Base-by-base conservation (phyloP, 495 filamentous ascomycete species). In the Cercophora newfieldiana region DNA sequence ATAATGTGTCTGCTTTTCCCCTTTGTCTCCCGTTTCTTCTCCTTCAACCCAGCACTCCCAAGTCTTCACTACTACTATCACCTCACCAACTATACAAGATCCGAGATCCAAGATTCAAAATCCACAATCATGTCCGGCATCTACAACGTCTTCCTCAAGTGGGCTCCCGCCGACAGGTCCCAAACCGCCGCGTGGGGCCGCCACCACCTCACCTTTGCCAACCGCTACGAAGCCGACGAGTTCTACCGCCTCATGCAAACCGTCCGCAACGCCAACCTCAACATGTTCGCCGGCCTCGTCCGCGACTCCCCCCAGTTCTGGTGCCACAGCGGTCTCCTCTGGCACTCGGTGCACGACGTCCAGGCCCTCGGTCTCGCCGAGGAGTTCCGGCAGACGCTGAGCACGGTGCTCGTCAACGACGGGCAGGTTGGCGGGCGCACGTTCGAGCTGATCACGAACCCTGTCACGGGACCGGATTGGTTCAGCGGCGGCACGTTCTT, bases 101-200 rank as follows among this genome's bases (percentile, higher is more conserved):
- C n/a, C n/a, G n/a, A n/a, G n/a, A n/a, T n/a, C n/a, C n/a, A n/a
- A n/a, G n/a, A n/a, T n/a, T 44, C 37, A 44, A 4, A 44, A 44
- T 16, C 10, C 37, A 44, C 37, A 5, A n/a, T n/a, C 37, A 57
- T 57, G 54, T 57, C 54, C 18, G 54, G 54, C 8, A 28, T 57
- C 54, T 57, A 57, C 28, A 25, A 57, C 54, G 25, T 57, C 28
- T 31, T 29, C 28, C 24, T 57, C 10, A 57, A 57, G 19, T 57
- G 28, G 22, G 24, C 28, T 10, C 54, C 54, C 22, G 16, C 22
- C 22, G 54, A 57, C 28, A 31, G 19, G 30, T n/a, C 18, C 54
- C 54, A 57, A 29, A 31, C 54, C 2, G 28, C 54, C 19, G 28
- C 22, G 24, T 57, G 54, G 54, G 54, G 54, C 28, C 54, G 54